Conservation (phyloP, 1,139 yeast genomes). For the Candida buenavistaensis region DNA sequence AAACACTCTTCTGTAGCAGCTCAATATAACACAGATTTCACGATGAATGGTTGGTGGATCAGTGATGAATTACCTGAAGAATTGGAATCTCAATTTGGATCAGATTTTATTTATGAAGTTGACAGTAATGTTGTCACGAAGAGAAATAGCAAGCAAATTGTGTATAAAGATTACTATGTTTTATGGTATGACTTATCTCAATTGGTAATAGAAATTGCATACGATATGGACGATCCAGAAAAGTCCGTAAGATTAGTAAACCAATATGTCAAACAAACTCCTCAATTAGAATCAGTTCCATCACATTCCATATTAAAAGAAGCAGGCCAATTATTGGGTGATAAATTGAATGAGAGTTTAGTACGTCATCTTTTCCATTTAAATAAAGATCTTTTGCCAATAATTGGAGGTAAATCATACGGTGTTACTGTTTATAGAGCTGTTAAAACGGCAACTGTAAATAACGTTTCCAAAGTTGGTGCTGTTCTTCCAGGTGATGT, state of each 20-base stretch:
- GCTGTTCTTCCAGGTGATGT: slow-evolving; percentile 84
- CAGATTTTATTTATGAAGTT: slow-evolving; percentile 59
- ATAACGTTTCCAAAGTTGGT: slow-evolving; percentile 43
- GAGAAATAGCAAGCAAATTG: slow-evolving; percentile 54
- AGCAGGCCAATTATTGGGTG: slow-evolving; percentile 45
- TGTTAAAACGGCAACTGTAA: slow-evolving; percentile 45
- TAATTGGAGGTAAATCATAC: slow-evolving; percentile 66
- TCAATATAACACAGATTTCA: neutral
- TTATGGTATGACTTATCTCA: slow-evolving; percentile 75
- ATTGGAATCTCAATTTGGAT: slow-evolving; percentile 43
- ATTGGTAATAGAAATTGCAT: slow-evolving; percentile 56
- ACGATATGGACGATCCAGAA: slow-evolving; percentile 56
- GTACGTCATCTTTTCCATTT: slow-evolving; percentile 22
- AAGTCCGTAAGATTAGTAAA: slow-evolving; percentile 50
- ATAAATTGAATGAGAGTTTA: slow-evolving; percentile 27
- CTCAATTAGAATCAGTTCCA: slow-evolving; percentile 44
- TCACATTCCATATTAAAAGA: slow-evolving; percentile 37
- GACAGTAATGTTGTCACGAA: slow-evolving; percentile 58
- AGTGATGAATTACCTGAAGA: slow-evolving; percentile 59
- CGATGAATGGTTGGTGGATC: slow-evolving; percentile 59
- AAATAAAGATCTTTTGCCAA: slow-evolving; percentile 38
- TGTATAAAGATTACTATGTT: slow-evolving; percentile 68
- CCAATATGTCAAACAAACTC: slow-evolving; percentile 42
- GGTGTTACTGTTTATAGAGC: slow-evolving; percentile 70
- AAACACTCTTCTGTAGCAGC: slow-evolving; percentile 21